Percentiles rank a stretch among this genome's conserved stretches.
phyloP scores from a whole-genome alignment of 108 stramenopile species.

The Chaetoceros muelleri region DNA sequence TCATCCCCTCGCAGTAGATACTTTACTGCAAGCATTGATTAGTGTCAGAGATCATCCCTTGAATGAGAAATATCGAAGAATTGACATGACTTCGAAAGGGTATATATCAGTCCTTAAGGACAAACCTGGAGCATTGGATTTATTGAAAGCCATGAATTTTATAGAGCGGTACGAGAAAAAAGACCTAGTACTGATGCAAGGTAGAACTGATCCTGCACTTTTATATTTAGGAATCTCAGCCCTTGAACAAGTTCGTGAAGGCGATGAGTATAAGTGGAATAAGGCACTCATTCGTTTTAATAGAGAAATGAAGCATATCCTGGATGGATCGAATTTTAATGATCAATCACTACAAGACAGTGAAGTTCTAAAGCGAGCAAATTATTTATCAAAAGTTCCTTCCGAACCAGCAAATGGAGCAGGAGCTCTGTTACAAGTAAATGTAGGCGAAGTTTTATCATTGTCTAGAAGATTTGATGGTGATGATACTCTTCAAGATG shows the following conservation, averaged over 20 bases:
- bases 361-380: constrained; percentile 27
- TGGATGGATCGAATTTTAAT: constrained; percentile 9
- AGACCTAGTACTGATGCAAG: constrained; percentile 8
- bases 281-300: constrained; percentile 27
- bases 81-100: constrained; percentile 46
- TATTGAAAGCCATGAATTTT: constrained; percentile 70
- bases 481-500: constrained; percentile 67
- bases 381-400: constrained; percentile 42
- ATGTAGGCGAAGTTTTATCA: constrained; percentile 13
- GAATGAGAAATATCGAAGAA: constrained; percentile 44
- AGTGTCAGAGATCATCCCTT: constrained; percentile 31
- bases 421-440: constrained; percentile 34
- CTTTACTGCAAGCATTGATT: constrained; percentile 38
- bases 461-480: constrained; percentile 61
- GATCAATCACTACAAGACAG: not conserved
- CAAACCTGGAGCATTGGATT: constrained; percentile 64
- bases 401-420: constrained; percentile 54
- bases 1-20: constrained; percentile 62
- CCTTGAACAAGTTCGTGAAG: constrained; percentile 46
- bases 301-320: constrained; percentile 22
- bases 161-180: constrained; percentile 27
- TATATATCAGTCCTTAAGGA: constrained; percentile 35
- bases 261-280: constrained; percentile 40
- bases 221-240: constrained; percentile 72
- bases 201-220: constrained; percentile 39